Base-by-base conservation (phyloP, 2,329 filamentous ascomycete genomes). In the Beauveria brongniartii region DNA sequence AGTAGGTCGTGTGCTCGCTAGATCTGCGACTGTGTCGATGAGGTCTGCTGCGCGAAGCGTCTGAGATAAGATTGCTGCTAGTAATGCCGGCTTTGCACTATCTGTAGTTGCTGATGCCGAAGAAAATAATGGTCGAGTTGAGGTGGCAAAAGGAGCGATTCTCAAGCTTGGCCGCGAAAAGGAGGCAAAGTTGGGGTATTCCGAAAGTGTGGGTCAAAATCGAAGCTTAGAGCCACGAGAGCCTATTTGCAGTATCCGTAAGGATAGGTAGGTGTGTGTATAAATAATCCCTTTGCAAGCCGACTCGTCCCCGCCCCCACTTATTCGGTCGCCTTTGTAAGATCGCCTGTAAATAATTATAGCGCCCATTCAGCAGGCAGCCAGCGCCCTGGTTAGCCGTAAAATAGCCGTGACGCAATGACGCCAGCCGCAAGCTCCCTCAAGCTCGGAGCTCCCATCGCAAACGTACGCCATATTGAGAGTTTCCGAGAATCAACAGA, bases 341-440 rank as follows among this genome's bases (percentile, higher is more conserved):
- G 34, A 37, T 37, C 34, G 14, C 34, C 34, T 34, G 30, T 14
- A 30, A 8, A 8, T 6, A 24, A 12, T 34, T 34, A 12, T 34
- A 37, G 34, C 34, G 34, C 34, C 14, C 12, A 37, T 37, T 37
- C 18, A 5, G 50, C n/a, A 9, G 30, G 2, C 50, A 22, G 34
- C 2, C n/a, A 18, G 55, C 28, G 22, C 20, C 10, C 9, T n/a
- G 46, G 22, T 59, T 59, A 59, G 37, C 56, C 56, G 56, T 34
- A 44, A 16, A 59, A 59, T 59, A 59, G 47, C 56, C 56, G 56
- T 51, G 26, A 2, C 46, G 5, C 55, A 58, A 58, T 58, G 55
- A 51, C 55, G 56, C 47, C 46, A 37, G 54, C 24, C 12, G 6
- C 22, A 43, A 58, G 55, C 47, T 51, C 55, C 55, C 55, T 16